Base-by-base conservation (phyloP, 768 basidiomycete genomes). In the Rhizopogon salebrosus region DNA sequence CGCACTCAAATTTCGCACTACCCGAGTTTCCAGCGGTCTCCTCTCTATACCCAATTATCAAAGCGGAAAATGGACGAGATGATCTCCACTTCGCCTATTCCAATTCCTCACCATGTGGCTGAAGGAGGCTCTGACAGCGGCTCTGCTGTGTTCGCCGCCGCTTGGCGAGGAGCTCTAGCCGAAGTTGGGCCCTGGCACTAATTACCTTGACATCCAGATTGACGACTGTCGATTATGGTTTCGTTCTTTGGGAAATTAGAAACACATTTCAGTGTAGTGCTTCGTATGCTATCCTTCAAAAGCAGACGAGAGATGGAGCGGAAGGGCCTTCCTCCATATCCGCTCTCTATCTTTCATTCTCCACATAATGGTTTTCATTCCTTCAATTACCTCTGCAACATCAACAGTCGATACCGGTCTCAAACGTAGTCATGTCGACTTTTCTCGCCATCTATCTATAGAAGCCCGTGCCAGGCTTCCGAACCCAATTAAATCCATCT, bases 401-500 rank as follows among this genome's bases (percentile, higher is more conserved):
- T 53, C 43, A 43, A 27, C 27, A 26, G 45, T 23, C 9, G 61
- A 58, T 10, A 27, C 54, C 13, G 9, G 57, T 7, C 53, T 53
- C 10, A 69, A 69, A 48, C 60, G 58, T 48, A 63, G 63, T 27
- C 65, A 58, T 48, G 62, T 62, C 16, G 66, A 68, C 42, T 51
- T 70, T 3, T 61, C 62, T 8, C 70, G 70, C 20, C 70, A 71
- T 49, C 53, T 71, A 43, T 71, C 70, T 2, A 53, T 57, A n/a
- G 70, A 71, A 50, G 64, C 72, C 22, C 61, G 62, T 26, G 60
- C 62, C 1, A 58, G 71, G 34, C 65, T 66, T 4, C 68, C 70
- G 2, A 71, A 71, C 41, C 66, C 70, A 7, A 71, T 71, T 56
- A 71, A 71, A 51, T 41, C 70, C 23, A 70, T 71, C 13, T 71